These are phyloP conservation scores for Colletotrichum simmondsii DNA, from an alignment of 2,329 filamentous ascomycete genomes.

Conservation along the genomic window DNA sequence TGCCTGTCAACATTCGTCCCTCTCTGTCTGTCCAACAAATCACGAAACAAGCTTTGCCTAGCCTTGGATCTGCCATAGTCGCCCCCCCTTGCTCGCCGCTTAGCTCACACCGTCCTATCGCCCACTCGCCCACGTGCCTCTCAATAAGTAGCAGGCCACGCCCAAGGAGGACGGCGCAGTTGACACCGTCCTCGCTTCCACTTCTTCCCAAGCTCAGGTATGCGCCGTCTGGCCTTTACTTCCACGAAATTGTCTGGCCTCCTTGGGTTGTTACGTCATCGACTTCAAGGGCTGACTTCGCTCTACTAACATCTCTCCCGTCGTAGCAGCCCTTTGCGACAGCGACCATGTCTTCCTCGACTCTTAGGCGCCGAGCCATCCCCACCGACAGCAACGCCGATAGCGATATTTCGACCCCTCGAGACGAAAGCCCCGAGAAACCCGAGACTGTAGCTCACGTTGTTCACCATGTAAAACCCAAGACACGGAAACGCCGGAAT, in stretches of 20 bases:
- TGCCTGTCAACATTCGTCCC: not conserved
- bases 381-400: constrained; percentile 39
- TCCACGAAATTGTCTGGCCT: not conserved
- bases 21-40: not conserved
- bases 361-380: constrained; percentile 37
- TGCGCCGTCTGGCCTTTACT: not conserved
- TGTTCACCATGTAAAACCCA: constrained; percentile 50
- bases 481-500: constrained; percentile 77
- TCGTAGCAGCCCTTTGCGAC: not conserved
- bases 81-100: constrained; percentile 7
- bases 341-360: constrained; percentile 25
- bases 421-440: constrained; percentile 48
- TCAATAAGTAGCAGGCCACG: constrained; percentile 7
- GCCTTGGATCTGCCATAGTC: not conserved
- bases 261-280: not conserved
- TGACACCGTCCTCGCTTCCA: not conserved
- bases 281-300: constrained; percentile 1
- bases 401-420: constrained; percentile 35
- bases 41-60: constrained; percentile 20
- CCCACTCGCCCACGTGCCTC: not conserved
- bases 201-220: not conserved
- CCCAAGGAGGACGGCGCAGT: not conserved
- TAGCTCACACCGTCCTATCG: not conserved
- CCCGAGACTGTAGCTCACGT: constrained; percentile 53
- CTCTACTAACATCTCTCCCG: not conserved